Conservation (phyloP, 2,329 filamentous ascomycete species). For the Sporothrix schenckii region DNA sequence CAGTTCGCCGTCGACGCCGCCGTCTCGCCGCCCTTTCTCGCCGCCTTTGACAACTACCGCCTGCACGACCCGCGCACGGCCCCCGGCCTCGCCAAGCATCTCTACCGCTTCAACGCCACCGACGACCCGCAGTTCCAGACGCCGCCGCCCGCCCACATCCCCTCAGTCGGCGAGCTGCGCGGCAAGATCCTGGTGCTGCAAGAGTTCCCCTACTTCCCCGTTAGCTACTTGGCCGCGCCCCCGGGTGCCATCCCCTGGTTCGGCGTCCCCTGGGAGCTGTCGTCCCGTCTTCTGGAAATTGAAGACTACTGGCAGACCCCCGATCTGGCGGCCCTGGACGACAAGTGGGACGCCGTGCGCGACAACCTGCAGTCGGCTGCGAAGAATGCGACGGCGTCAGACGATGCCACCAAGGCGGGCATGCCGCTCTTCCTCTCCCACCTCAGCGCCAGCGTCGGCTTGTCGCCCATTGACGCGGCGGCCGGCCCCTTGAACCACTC, state of each 20-base stretch:
- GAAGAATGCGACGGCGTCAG: slow-evolving; percentile 21
- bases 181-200: slow-evolving; percentile 54
- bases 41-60: slow-evolving; percentile 50
- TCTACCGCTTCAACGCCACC: slow-evolving; percentile 39
- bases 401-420: background rate
- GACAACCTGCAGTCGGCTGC: slow-evolving; percentile 47
- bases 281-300: slow-evolving; percentile 49
- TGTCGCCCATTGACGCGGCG: slow-evolving; percentile 55
- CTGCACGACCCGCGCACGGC: slow-evolving; percentile 44
- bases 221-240: slow-evolving; percentile 20
- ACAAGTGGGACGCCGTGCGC: slow-evolving; percentile 53
- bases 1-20: background rate
- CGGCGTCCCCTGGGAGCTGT: slow-evolving; percentile 50
- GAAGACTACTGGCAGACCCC: slow-evolving; percentile 54
- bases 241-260: slow-evolving; percentile 39
- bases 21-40: slow-evolving; percentile 42
- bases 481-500: slow-evolving; percentile 49
- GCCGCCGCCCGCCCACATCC: slow-evolving; percentile 40
- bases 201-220: slow-evolving; percentile 46
- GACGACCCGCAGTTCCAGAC: slow-evolving; percentile 37
- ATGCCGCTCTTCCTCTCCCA: slow-evolving; percentile 50
- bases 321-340: slow-evolving; percentile 48
- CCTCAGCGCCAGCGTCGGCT: slow-evolving; percentile 53
- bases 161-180: slow-evolving; percentile 51
- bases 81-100: slow-evolving; percentile 44